Base-by-base conservation (phyloP, 768 basidiomycete species). In the Naganishia friedmannii region DNA sequence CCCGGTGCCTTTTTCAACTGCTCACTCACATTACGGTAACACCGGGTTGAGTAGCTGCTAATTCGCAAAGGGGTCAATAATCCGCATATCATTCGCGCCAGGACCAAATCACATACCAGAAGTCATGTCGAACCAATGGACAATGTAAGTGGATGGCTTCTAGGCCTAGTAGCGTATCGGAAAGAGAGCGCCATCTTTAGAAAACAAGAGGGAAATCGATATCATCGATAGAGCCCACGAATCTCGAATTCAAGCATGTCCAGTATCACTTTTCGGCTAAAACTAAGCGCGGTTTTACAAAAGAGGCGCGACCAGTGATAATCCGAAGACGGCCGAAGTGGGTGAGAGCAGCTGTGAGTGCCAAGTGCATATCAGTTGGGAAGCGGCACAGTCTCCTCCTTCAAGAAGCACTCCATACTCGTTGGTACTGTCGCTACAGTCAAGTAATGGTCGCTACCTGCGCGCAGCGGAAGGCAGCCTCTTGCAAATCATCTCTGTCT, bases 31-130 rank as follows among this genome's bases (percentile, higher is more conserved):
- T 65, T 32, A 70, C 69, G 69, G 79, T 77, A 34, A 80, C 77
- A 66, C 79, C 79, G 70, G 76, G 69, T 42, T 77, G 79, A 72
- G 79, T 34, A 53, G 48, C 77, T 78, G 54, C 17, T 42, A 21
- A 21, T 42, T 39, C 13, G 39, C 10, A 63, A 63, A 37, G 23
- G 29, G 32, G 42, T 28, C 42, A 17, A 29, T 34, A 12, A 34
- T 45, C 60, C 10, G 39, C 9, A 17, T 31, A 15, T 17, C 37
- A 58, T 45, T 3, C 34, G 60, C 13, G 3, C 60, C 34, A 34
- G 10, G 1, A 42, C 34, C 6, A 21, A 23, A 34, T 4, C 15
- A 63, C 60, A 37, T 63, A 63, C 60, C 46, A 42, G 60, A 28
- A 26, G n/a, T 26, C 60, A 63, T 63, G 13, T 63, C 28, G 10